These are phyloP conservation scores for Irineochytrium annulatum DNA, from an alignment of 192 early-diverging fungal species.

Conservation along the genomic window DNA sequence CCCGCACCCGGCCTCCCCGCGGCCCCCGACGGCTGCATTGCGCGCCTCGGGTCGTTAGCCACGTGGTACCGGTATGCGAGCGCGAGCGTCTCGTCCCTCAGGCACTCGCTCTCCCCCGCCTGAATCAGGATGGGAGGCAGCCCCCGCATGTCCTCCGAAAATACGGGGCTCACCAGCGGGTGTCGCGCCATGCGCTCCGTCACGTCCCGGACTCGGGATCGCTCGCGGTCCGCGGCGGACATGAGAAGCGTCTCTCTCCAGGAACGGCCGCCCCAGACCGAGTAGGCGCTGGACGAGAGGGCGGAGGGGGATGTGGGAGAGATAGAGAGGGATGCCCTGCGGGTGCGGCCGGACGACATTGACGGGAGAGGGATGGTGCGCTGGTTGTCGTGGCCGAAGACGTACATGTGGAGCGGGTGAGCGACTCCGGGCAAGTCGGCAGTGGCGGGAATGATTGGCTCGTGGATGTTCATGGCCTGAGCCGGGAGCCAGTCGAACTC, in stretches of 20 bases:
- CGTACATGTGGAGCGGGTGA: constrained; percentile 40
- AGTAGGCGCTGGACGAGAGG: too few species aligned
- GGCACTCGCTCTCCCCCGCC: constrained; percentile 40
- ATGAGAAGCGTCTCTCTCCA: constrained; percentile 1
- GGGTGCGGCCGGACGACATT: not conserved
- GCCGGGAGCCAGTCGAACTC: constrained; percentile 34
- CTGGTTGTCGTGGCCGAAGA: constrained; percentile 28
- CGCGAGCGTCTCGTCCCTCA: constrained; percentile 38
- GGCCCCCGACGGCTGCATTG: not conserved
- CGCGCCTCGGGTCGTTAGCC: constrained; percentile 5
- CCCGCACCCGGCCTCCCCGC: not conserved
- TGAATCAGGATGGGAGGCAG: constrained; percentile 43
- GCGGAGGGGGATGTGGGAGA: not conserved
- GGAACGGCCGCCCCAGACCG: not conserved
- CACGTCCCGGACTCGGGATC: constrained; percentile 11
- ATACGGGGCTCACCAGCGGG: constrained; percentile 43
- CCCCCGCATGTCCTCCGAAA: constrained; percentile 23
- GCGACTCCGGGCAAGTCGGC: constrained; percentile 12
- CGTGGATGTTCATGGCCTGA: constrained; percentile 27
- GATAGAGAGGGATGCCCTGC: not conserved
- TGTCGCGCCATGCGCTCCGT: constrained; percentile 35
- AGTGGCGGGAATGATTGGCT: constrained; percentile 13
- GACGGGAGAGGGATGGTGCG: constrained; percentile 5
- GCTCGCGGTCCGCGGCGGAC: constrained; percentile 2
- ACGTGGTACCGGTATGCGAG: constrained; percentile 37